Evolutionary conservation across 1,139 yeast species (phyloP).

Genomic region (Hanseniaspora gamundiae): DNA sequence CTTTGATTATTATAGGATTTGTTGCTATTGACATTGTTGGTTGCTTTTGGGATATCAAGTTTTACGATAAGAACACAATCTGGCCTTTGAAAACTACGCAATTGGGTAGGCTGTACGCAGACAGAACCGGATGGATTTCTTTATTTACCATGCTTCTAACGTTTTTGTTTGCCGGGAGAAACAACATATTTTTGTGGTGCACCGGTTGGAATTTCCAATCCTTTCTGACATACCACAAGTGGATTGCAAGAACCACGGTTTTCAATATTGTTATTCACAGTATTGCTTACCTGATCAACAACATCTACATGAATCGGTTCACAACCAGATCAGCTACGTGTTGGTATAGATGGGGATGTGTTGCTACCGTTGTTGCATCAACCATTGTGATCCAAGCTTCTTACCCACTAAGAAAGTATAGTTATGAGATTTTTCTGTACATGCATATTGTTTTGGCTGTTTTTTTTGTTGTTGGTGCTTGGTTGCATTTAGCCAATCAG

Average conservation of each 20-base stretch:
- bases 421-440: constrained; percentile 53
- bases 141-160: constrained; percentile 38
- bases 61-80: constrained; percentile 29
- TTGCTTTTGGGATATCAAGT: constrained; percentile 29
- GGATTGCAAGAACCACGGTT: constrained; percentile 42
- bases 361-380: constrained; percentile 31
- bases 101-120: constrained; percentile 26
- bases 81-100: constrained; percentile 32
- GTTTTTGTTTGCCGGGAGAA: constrained; percentile 48
- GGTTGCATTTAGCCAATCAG: constrained; percentile 40
- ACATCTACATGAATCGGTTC: constrained; percentile 22
- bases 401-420: constrained; percentile 37
- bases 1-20: constrained; percentile 20
- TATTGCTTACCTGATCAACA: constrained; percentile 28
- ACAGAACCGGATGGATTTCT: constrained; percentile 44
- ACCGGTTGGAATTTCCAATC: constrained; percentile 55
- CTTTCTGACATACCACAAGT: constrained; percentile 50
- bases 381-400: constrained; percentile 37
- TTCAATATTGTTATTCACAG: constrained; percentile 35
- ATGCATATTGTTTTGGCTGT: constrained; percentile 48
- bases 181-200: constrained; percentile 47
- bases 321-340: constrained; percentile 13
- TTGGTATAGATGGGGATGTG: constrained; percentile 36
- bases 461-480: constrained; percentile 44
- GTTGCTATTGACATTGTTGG: constrained; percentile 33